phyloP scores from a whole-genome alignment of 1,284 basidiomycete species.

The Amylostereum areolatum region DNA sequence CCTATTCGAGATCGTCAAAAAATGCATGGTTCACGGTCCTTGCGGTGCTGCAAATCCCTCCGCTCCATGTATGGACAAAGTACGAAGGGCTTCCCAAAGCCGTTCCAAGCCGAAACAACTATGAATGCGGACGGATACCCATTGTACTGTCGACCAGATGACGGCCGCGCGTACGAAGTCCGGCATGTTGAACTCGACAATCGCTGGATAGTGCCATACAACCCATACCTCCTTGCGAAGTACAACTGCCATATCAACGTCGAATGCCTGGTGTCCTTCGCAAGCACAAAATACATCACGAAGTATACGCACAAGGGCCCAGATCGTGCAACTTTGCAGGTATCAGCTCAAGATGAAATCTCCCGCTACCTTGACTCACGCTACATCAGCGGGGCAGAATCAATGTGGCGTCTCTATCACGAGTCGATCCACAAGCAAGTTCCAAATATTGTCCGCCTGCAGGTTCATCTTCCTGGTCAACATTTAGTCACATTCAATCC shows the following conservation, averaged over 20 bases:
- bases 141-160: conserved; percentile 25
- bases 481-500: not conserved
- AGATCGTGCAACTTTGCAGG: no score
- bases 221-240: not conserved
- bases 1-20: no score
- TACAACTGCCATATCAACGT: not conserved
- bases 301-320: conserved; percentile 41
- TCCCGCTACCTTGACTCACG: no score
- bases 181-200: no score
- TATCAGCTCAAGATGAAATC: no score
- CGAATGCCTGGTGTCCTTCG: conserved; percentile 15
- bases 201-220: not conserved
- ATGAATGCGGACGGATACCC: conserved; percentile 34
- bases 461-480: not conserved
- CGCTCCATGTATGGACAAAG: conserved; percentile 37
- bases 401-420: conserved; percentile 3
- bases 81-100: conserved; percentile 35
- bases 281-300: conserved; percentile 32
- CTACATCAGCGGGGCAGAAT: conserved; percentile 11
- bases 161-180: no score
- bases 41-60: conserved; percentile 28
- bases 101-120: conserved; percentile 25
- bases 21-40: conserved; percentile 42
- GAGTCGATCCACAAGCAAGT: conserved; percentile 1
- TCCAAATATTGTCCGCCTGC: not conserved